Percentiles rank a stretch among this genome's conserved stretches.
Evolutionary conservation across 169 alveolate species (phyloP).

Genomic region (Plasmodium inui): DNA sequence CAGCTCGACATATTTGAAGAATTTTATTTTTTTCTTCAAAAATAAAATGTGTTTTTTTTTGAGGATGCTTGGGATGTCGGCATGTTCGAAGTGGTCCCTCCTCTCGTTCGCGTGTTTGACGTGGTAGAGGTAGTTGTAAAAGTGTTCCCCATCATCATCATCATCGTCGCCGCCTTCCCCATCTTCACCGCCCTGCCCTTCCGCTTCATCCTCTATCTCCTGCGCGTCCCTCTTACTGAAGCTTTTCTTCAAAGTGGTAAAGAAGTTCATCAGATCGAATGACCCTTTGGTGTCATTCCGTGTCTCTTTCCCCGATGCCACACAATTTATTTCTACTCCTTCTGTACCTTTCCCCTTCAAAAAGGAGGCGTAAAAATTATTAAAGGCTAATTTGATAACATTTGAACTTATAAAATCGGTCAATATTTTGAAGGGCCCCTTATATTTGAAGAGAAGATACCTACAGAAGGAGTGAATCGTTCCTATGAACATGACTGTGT

Average conservation of each 20-base stretch:
- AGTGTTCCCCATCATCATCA: slow-evolving; percentile 1
- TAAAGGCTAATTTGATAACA: slow-evolving; percentile 48
- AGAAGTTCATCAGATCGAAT: neutral
- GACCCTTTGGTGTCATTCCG: neutral
- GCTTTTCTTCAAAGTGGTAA: neutral
- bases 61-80: neutral
- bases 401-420: slow-evolving; percentile 21
- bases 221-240: slow-evolving; percentile 3
- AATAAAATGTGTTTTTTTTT: slow-evolving; percentile 45
- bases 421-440: slow-evolving; percentile 64
- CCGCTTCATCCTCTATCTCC: slow-evolving; percentile 16
- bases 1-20: slow-evolving; percentile 33
- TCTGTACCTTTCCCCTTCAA: neutral
- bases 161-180: neutral
- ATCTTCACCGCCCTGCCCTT: neutral
- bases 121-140: slow-evolving; percentile 29
- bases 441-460: slow-evolving; percentile 69
- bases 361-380: neutral
- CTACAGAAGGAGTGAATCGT: slow-evolving; percentile 81
- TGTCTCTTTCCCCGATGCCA: neutral
- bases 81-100: slow-evolving; percentile 14
- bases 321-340: neutral
- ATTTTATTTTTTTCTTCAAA: slow-evolving; percentile 58
- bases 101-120: neutral
- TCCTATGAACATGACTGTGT: slow-evolving; percentile 72